A percentile compares a stretch with the other conserved stretches of the same genome.
These are phyloP conservation scores for Verticillium dahliae DNA, from an alignment of 2,329 filamentous ascomycete genomes.

Conservation along the genomic window DNA sequence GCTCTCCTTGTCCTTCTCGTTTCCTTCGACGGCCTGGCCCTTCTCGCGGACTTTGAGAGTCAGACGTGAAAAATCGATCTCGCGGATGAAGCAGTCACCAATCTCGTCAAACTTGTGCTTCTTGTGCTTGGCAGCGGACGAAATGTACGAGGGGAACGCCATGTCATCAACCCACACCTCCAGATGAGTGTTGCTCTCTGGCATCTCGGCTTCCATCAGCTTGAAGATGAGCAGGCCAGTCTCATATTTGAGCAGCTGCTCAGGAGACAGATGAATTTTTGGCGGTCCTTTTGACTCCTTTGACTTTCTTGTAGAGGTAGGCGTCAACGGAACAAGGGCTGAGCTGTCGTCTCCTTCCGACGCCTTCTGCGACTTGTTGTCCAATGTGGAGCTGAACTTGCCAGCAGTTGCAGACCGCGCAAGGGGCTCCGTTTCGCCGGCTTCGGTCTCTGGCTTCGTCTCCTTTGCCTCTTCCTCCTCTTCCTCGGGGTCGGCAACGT, in stretches of 20 bases:
- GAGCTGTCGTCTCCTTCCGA: constrained; percentile 16
- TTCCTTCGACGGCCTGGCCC: constrained; percentile 56
- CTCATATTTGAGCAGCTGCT: constrained; percentile 81
- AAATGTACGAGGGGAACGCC: constrained; percentile 82
- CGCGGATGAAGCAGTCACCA: constrained; percentile 91
- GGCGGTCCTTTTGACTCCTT: constrained; percentile 54
- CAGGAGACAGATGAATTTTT: constrained; percentile 70
- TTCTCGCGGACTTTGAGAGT: constrained; percentile 83
- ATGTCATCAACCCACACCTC: constrained; percentile 94
- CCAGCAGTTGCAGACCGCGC: constrained; percentile 27
- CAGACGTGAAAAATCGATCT: constrained; percentile 92
- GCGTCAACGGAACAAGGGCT: constrained; percentile 35
- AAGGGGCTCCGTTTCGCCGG: constrained; percentile 19
- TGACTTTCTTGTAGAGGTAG: constrained; percentile 39
- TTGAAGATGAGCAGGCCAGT: constrained; percentile 93
- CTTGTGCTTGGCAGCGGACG: constrained; percentile 65
- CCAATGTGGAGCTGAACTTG: constrained; percentile 34
- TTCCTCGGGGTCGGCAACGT: constrained; percentile 83
- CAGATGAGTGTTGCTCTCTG: constrained; percentile 67
- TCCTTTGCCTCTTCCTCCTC: constrained; percentile 72
- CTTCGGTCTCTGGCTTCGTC: constrained; percentile 41
- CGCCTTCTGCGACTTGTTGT: constrained; percentile 18
- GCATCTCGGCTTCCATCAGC: constrained; percentile 81
- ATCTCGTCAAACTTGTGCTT: constrained; percentile 79
- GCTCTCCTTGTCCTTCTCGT: constrained; percentile 64